Percentiles rank a stretch among this genome's conserved stretches.
Evolutionary conservation across 495 filamentous ascomycete genomes (phyloP).

Genomic region (Talaromyces thailandensis): DNA sequence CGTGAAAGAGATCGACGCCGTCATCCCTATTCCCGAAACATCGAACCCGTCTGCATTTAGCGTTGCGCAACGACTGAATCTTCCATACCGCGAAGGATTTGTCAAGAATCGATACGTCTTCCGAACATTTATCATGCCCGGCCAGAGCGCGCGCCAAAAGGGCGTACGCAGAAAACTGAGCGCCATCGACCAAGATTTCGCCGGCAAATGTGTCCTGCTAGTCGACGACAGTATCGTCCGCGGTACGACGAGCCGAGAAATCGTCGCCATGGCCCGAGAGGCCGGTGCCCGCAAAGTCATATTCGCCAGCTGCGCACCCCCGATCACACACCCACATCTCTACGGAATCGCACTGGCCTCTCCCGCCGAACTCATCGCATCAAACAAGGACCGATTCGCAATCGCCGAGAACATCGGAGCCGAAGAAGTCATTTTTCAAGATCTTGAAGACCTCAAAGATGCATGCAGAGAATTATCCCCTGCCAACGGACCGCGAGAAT

Average conservation of each 20-base stretch:
- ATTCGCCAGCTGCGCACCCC: constrained; percentile 81
- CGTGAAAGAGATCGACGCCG: constrained; percentile 80
- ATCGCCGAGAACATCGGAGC: constrained; percentile 80
- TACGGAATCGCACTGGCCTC: constrained; percentile 91
- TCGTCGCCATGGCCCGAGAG: constrained; percentile 88
- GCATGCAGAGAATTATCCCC: constrained; percentile 63
- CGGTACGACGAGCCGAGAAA: constrained; percentile 85
- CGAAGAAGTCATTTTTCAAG: constrained; percentile 88
- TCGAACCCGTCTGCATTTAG: constrained; percentile 76
- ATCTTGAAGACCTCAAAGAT: constrained; percentile 70
- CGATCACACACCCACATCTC: constrained; percentile 68
- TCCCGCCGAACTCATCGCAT: constrained; percentile 74
- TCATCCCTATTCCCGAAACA: constrained; percentile 85
- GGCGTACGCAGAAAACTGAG: constrained; percentile 54
- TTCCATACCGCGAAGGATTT: constrained; percentile 76
- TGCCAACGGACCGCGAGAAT: constrained; percentile 48
- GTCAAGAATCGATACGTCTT: constrained; percentile 96
- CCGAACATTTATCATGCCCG: constrained; percentile 93
- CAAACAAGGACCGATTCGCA: constrained; percentile 55
- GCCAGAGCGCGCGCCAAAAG: constrained; percentile 72
- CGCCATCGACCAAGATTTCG: constrained; percentile 81
- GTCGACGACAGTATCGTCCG: constrained; percentile 93
- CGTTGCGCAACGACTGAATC: constrained; percentile 67
- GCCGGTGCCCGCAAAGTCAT: constrained; percentile 85
- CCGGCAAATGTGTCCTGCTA: constrained; percentile 71